Evolutionary conservation across 1,139 yeast genomes (phyloP).

Genomic region (Candida pseudocylindracea): DNA sequence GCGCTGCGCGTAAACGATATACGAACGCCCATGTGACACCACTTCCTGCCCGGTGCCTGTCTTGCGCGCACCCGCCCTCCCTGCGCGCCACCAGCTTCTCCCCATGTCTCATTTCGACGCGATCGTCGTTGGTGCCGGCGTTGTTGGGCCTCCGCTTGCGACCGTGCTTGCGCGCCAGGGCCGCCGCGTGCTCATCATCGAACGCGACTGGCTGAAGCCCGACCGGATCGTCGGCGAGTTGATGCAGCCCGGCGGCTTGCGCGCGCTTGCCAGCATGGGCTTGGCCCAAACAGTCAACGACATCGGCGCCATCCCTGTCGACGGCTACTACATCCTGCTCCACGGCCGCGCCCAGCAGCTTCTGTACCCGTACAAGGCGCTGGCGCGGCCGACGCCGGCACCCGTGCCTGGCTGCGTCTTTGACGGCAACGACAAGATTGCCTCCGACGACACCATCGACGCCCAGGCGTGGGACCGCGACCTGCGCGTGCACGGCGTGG

Average conservation of each 20-base stretch:
- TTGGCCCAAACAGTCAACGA: slow-evolving; percentile 59
- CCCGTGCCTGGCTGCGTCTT: slow-evolving; percentile 32
- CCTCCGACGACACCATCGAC: slow-evolving; percentile 19
- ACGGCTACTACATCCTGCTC: slow-evolving; percentile 67
- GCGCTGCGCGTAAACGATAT: too few species aligned
- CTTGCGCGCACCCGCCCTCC: too few species aligned
- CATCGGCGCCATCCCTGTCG: slow-evolving; percentile 58
- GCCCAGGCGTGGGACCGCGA: slow-evolving; percentile 31
- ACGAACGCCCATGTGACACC: too few species aligned
- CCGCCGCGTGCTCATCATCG: slow-evolving; percentile 49
- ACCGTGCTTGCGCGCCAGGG: slow-evolving; percentile 84
- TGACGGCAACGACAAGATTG: slow-evolving; percentile 31
- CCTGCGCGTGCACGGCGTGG: slow-evolving; percentile 50
- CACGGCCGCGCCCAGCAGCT: slow-evolving; percentile 31
- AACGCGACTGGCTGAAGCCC: slow-evolving; percentile 80
- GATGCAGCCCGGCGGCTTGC: slow-evolving; percentile 86
- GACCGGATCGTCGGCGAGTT: slow-evolving; percentile 95
- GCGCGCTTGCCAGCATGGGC: slow-evolving; percentile 63
- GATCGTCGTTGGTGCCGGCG: slow-evolving; percentile 84
- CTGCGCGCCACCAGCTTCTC: too few species aligned
- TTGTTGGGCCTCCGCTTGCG: slow-evolving; percentile 85
- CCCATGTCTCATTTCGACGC: slow-evolving; percentile 20
- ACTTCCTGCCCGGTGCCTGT: too few species aligned
- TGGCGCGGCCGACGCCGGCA: slow-evolving; percentile 17
- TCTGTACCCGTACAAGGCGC: slow-evolving; percentile 50